These are phyloP conservation scores for Cylindrotheca closterium DNA, from an alignment of 108 stramenopile species.

Conservation along the genomic window DNA sequence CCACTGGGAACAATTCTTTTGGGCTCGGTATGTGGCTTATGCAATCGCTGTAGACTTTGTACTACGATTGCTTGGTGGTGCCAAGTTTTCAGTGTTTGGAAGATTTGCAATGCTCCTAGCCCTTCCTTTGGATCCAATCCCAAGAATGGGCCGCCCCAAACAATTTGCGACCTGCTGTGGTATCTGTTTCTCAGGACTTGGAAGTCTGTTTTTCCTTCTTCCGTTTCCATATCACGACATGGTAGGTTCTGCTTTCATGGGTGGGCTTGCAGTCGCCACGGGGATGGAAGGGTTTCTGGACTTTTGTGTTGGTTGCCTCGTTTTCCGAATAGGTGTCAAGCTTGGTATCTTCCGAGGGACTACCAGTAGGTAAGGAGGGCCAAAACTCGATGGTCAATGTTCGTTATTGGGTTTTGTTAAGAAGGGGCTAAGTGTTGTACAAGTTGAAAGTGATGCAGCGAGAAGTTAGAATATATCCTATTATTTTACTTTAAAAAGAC, in stretches of 20 bases:
- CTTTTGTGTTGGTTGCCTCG: conserved; percentile 34
- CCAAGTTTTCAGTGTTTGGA: conserved; percentile 20
- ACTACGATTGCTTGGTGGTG: conserved; percentile 25
- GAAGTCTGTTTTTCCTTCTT: conserved; percentile 29
- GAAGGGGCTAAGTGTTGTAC: too few species aligned
- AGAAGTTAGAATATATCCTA: too few species aligned
- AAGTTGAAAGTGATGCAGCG: too few species aligned
- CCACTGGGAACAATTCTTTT: conserved; percentile 7
- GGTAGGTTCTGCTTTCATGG: conserved; percentile 26
- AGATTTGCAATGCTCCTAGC: conserved; percentile 24
- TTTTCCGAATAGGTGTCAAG: conserved; percentile 25
- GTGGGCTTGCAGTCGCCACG: conserved; percentile 21
- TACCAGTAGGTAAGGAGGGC: too few species aligned
- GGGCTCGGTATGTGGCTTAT: conserved; percentile 25
- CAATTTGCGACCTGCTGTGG: conserved; percentile 39
- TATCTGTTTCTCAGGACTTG: conserved; percentile 14
- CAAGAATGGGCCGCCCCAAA: conserved; percentile 30
- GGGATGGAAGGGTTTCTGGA: conserved; percentile 34
- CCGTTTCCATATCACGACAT: conserved; percentile 23
- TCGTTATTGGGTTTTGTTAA: too few species aligned
- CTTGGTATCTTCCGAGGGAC: conserved; percentile 13
- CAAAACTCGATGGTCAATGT: too few species aligned
- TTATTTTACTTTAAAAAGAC: too few species aligned
- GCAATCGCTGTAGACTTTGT: conserved; percentile 25
- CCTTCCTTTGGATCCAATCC: conserved; percentile 14